These are phyloP conservation scores for Leccinum incarnatum DNA, from an alignment of 768 basidiomycete genomes.

Conservation along the genomic window DNA sequence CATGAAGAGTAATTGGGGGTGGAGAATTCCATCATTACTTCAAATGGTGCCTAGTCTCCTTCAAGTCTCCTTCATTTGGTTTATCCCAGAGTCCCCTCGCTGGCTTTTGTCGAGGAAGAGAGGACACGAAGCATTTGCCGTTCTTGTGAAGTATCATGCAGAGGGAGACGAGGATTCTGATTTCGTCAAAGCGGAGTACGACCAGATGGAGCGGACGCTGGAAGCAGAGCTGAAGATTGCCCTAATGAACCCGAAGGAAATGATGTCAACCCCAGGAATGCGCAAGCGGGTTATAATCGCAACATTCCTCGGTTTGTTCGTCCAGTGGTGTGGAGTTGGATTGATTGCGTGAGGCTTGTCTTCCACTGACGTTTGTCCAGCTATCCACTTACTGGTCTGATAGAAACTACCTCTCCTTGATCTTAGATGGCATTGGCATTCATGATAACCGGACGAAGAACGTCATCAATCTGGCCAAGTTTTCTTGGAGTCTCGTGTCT, in stretches of 20 bases:
- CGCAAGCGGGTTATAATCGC: constrained; percentile 16
- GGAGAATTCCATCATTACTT: neutral
- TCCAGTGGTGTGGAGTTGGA: constrained; percentile 11
- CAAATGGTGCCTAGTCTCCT: neutral
- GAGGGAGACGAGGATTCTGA: constrained; percentile 41
- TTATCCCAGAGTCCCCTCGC: neutral
- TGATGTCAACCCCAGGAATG: constrained; percentile 10
- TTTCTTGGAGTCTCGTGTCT: constrained; percentile 8
- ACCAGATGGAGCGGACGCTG: constrained; percentile 55
- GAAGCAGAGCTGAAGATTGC: constrained; percentile 24
- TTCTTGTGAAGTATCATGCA: neutral
- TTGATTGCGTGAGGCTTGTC: constrained; percentile 7
- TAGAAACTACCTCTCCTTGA: constrained; percentile 12
- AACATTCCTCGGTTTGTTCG: constrained; percentile 8
- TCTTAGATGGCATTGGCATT: constrained; percentile 16
- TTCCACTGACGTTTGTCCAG: neutral
- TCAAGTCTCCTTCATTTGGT: neutral
- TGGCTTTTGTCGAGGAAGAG: neutral
- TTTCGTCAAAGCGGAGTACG: constrained; percentile 56
- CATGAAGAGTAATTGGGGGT: neutral
- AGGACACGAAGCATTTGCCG: neutral
- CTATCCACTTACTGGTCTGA: neutral
- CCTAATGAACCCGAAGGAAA: neutral
- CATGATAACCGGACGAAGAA: constrained; percentile 18
- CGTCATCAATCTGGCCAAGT: constrained; percentile 7